Conservation (phyloP, 164 flowering plant genomes). For the Chimonanthus praecox region DNA sequence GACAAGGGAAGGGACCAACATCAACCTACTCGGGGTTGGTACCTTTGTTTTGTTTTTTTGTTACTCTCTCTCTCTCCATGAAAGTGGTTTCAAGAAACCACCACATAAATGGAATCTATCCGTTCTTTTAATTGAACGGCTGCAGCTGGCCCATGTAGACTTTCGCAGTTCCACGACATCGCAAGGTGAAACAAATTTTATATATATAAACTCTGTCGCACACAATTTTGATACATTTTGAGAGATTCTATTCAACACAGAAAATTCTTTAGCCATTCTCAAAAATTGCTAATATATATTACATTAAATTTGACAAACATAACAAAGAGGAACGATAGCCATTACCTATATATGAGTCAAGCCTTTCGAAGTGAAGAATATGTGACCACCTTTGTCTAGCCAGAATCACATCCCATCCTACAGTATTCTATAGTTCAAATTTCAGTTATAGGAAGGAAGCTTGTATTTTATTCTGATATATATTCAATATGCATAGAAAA, state of each 20-base stretch:
- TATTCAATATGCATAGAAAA: background rate
- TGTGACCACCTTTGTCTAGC: conserved; percentile 64
- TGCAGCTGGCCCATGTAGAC: too few relatives aligned
- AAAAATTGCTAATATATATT: background rate
- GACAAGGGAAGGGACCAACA: too few relatives aligned
- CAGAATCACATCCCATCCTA: conserved; percentile 59
- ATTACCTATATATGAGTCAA: conserved; percentile 61
- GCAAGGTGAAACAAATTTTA: too few relatives aligned
- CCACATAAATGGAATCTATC: too few relatives aligned
- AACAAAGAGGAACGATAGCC: background rate
- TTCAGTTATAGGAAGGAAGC: conserved; percentile 9
- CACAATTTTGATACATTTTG: background rate
- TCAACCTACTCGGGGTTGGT: too few relatives aligned
- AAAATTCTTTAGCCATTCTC: background rate
- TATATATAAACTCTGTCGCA: background rate
- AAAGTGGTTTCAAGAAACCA: too few relatives aligned
- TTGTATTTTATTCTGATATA: background rate
- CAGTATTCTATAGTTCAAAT: conserved; percentile 50
- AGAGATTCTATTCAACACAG: background rate
- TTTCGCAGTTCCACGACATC: too few relatives aligned
- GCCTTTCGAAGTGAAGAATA: conserved; percentile 53
- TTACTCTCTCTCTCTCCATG: too few relatives aligned
- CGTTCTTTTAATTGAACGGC: background rate
- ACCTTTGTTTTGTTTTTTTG: too few relatives aligned
- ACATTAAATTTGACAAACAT: background rate